Evolutionary conservation across 1,284 basidiomycete species (phyloP), one percentile per base, ranked within the genome.

Genomic region (Wallemia ichthyophaga): DNA sequence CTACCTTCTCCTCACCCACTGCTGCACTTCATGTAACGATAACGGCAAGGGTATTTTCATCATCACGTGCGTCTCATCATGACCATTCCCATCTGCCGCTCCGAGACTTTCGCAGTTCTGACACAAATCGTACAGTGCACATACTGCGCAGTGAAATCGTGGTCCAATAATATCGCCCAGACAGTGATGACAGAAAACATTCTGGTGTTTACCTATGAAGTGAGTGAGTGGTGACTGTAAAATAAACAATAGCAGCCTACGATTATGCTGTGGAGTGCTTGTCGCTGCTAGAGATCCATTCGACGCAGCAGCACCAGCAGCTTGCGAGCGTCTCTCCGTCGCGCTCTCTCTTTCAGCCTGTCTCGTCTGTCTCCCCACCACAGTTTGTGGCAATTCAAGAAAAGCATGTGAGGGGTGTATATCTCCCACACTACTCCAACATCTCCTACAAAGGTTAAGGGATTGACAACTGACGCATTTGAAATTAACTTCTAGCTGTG

Each of bases 391-490:
- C 1, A 88, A 74, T 1, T 78, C 74, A 11, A 89, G 71, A 73
- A 91, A 91, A 0, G 81, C 79, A 66, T 92, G 85, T 0, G 77
- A 76, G 2, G 87, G 87, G 66, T 92, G 87, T 23, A 89, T 78
- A 64, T 88, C 85, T 64, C 89, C 83, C 5, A 88, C 85, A 72
- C 80, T 79, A 64, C 23, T 25, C 48, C 83, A 83, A 67, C 85
- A 89, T 1, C 81, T 80, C 56, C 78, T 74, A 67, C 87, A 91
- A 23, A 91, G 70, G 64, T 81, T 79, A 66, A 86, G 82, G 62
- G 81, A 80, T 57, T 74, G 67, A 68, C 87, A 91, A 9, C 80
- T 81, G 15, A 78, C 78, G 62, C 71, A 70, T 72, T 58, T 1
- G 13, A 58, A 24, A 21, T 19, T 11, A 17, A 31, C 37, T 11